Percentiles rank a stretch among this genome's conserved stretches.
These are phyloP conservation scores for Epichloe gansuensis DNA, from an alignment of 2,329 filamentous ascomycete genomes.

Conservation along the genomic window DNA sequence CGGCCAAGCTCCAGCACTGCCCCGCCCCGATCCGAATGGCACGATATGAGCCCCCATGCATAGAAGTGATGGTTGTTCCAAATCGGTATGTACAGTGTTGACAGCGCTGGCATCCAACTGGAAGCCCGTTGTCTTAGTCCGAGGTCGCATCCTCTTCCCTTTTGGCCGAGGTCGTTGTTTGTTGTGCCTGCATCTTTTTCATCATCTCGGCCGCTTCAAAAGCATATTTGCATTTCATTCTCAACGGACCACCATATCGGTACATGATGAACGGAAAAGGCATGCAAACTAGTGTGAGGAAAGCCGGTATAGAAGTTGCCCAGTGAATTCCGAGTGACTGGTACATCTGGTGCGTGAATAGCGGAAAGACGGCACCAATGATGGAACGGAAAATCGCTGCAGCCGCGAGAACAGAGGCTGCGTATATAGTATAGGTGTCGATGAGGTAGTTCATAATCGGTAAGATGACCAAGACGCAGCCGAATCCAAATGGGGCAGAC, in stretches of 20 bases:
- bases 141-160: too few species aligned
- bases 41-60: too few species aligned
- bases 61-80: too few species aligned
- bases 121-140: too few species aligned
- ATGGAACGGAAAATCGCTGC: constrained; percentile 54
- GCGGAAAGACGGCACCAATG: constrained; percentile 54
- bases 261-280: constrained; percentile 39
- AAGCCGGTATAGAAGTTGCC: constrained; percentile 56
- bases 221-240: not conserved
- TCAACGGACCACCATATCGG: not conserved
- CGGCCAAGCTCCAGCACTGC: too few species aligned
- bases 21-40: too few species aligned
- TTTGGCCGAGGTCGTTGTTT: too few species aligned
- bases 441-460: constrained; percentile 48
- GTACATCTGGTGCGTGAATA: constrained; percentile 48
- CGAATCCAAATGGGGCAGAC: constrained; percentile 35
- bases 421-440: constrained; percentile 55
- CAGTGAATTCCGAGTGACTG: constrained; percentile 52
- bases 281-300: constrained; percentile 51
- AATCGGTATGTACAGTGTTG: too few species aligned
- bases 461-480: constrained; percentile 46
- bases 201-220: not conserved
- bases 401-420: constrained; percentile 56
- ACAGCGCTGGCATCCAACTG: too few species aligned
- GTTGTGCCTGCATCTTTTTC: too few species aligned